These are phyloP conservation scores for Lycium ferocissimum DNA, from an alignment of 257 asterid species.

Conservation along the genomic window DNA sequence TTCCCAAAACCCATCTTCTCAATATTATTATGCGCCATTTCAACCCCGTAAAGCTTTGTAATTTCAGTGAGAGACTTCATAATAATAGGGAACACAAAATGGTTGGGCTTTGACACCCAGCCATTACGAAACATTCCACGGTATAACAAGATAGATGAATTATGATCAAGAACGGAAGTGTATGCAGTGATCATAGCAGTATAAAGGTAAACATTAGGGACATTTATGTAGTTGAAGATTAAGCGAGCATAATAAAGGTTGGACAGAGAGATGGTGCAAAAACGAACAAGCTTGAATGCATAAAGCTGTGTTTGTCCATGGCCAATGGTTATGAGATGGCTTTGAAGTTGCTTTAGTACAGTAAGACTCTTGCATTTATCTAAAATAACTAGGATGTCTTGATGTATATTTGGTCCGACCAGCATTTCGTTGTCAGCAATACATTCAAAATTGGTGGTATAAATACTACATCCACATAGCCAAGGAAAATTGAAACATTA, in stretches of 20 bases:
- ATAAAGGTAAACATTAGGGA: slow-evolving; percentile 69
- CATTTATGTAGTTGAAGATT: slow-evolving; percentile 60
- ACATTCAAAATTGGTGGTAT: not conserved
- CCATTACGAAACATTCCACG: slow-evolving; percentile 62
- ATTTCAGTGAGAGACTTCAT: slow-evolving; percentile 67
- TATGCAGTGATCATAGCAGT: slow-evolving; percentile 65
- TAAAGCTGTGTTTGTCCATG: slow-evolving; percentile 70
- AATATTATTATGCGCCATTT: slow-evolving; percentile 67
- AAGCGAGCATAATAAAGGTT: slow-evolving; percentile 64
- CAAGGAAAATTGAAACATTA: not conserved
- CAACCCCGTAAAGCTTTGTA: slow-evolving; percentile 56
- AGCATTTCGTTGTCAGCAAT: slow-evolving; percentile 39
- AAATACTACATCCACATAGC: not conserved
- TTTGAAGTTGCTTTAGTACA: slow-evolving; percentile 79
- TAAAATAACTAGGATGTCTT: slow-evolving; percentile 53
- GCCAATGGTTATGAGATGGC: slow-evolving; percentile 69
- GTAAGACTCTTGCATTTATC: slow-evolving; percentile 57
- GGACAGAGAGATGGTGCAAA: slow-evolving; percentile 60
- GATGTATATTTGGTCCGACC: slow-evolving; percentile 51
- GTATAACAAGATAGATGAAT: slow-evolving; percentile 55
- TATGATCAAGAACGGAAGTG: slow-evolving; percentile 49
- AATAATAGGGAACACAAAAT: slow-evolving; percentile 64
- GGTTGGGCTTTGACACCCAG: slow-evolving; percentile 58
- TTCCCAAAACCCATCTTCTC: slow-evolving; percentile 61
- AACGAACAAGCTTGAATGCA: slow-evolving; percentile 79